Conservation (phyloP, 1,139 yeast species). For the Saccharomyces hybrid region DNA sequence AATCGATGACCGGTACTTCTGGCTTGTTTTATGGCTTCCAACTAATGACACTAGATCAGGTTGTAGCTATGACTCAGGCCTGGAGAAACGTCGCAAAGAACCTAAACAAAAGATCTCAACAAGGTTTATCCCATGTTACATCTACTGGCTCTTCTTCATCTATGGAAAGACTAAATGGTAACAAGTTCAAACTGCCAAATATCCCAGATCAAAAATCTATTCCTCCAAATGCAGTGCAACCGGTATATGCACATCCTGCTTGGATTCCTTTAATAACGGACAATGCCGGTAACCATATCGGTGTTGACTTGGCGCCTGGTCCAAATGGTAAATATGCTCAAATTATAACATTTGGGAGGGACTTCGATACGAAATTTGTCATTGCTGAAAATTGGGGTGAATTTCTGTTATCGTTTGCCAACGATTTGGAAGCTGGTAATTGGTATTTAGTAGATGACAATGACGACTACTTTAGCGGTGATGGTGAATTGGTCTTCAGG, state of each 20-base stretch:
- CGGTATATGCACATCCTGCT: conserved; percentile 71
- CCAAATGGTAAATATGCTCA: conserved; percentile 71
- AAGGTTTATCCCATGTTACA: conserved; percentile 1
- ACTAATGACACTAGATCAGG: conserved; percentile 57
- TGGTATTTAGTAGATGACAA: conserved; percentile 53
- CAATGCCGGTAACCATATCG: conserved; percentile 83
- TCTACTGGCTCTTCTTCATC: conserved; percentile 3
- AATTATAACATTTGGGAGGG: conserved; percentile 81
- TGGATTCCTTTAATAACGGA: conserved; percentile 93
- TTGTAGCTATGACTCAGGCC: conserved; percentile 53
- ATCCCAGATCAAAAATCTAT: conserved; percentile 61
- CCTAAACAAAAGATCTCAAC: conserved; percentile 31
- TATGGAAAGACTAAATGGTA: conserved; percentile 8
- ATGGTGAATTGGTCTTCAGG: conserved; percentile 64
- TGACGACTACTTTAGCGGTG: conserved; percentile 56
- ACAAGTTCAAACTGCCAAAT: conserved; percentile 31
- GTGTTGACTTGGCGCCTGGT: conserved; percentile 83
- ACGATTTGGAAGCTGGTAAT: conserved; percentile 73
- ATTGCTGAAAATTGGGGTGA: conserved; percentile 83
- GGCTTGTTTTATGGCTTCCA: conserved; percentile 61
- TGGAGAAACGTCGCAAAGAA: conserved; percentile 60
- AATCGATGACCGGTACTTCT: conserved; percentile 43
- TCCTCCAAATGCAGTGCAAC: conserved; percentile 67
- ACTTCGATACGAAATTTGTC: conserved; percentile 73
- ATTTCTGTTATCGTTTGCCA: conserved; percentile 70